A percentile compares a stretch with the other conserved stretches of the same genome.
These are phyloP conservation scores for Grigorovia humatica DNA, from an alignment of 805 yeast species.

Conservation along the genomic window DNA sequence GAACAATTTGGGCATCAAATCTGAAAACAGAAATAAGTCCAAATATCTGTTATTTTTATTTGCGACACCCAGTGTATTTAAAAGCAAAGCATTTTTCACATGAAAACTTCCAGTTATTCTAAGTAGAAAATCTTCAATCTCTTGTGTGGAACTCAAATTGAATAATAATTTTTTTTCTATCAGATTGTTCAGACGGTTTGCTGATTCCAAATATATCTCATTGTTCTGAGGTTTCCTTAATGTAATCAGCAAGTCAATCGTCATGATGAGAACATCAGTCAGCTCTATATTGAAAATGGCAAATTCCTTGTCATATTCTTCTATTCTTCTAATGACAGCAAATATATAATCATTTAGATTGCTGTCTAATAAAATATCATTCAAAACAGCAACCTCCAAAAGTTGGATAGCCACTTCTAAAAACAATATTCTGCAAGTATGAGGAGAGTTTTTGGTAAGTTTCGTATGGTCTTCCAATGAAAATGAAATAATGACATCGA, in stretches of 20 bases:
- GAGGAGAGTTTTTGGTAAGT: not conserved
- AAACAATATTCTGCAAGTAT: slow-evolving; percentile 28
- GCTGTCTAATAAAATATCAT: not conserved
- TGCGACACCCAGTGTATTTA: not conserved
- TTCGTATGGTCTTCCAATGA: slow-evolving; percentile 9
- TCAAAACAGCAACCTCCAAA: slow-evolving; percentile 28
- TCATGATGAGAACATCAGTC: slow-evolving; percentile 10
- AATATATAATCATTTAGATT: slow-evolving; percentile 18
- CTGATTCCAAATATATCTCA: not conserved
- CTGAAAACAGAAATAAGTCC: not conserved
- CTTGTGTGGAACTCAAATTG: not conserved
- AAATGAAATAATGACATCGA: slow-evolving; percentile 37
- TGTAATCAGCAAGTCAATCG: slow-evolving; percentile 25
- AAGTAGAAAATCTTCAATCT: not conserved
- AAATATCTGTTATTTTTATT: not conserved
- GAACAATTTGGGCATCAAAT: not conserved
- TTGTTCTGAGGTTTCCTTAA: slow-evolving; percentile 27
- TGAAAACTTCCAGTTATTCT: not conserved
- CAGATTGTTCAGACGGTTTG: not conserved
- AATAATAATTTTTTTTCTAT: not conserved
- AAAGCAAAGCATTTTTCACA: not conserved
- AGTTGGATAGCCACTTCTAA: slow-evolving; percentile 27
- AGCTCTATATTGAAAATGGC: slow-evolving; percentile 20
- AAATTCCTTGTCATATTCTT: not conserved
- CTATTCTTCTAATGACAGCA: slow-evolving; percentile 14